phyloP scores from a whole-genome alignment of 2,329 filamentous ascomycete species.

The Penicillium sp. region DNA sequence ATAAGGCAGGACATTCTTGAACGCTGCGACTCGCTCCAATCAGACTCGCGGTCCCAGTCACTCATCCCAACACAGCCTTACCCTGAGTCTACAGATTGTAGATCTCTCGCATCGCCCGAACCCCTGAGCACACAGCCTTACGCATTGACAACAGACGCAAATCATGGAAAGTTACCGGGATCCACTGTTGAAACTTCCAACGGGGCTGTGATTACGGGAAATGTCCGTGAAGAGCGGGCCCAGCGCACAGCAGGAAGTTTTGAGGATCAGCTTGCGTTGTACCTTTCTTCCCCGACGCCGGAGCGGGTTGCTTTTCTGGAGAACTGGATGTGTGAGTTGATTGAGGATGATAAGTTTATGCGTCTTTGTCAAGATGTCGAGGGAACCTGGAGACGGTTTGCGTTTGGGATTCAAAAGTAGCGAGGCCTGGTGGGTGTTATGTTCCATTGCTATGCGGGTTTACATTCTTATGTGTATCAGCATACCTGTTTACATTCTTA shows the following conservation, averaged over 20 bases:
- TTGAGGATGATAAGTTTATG: slow-evolving; percentile 40
- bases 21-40: slow-evolving; percentile 3
- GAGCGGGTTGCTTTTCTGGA: slow-evolving; percentile 34
- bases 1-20: background rate
- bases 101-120: background rate
- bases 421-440: background rate
- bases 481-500: too few species aligned
- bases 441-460: too few species aligned
- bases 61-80: slow-evolving; percentile 7
- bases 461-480: too few species aligned
- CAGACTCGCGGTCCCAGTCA: slow-evolving; percentile 7
- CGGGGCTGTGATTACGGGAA: background rate
- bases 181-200: too few species aligned
- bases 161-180: too few species aligned
- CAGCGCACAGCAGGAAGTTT: background rate
- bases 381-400: slow-evolving; percentile 37
- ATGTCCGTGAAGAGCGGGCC: background rate
- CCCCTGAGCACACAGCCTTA: slow-evolving; percentile 2
- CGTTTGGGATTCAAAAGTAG: slow-evolving; percentile 29
- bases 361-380: slow-evolving; percentile 39
- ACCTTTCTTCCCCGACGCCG: slow-evolving; percentile 25
- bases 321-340: slow-evolving; percentile 39
- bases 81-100: slow-evolving; percentile 1
- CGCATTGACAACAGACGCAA: background rate
- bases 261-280: slow-evolving; percentile 28